Conservation (phyloP, 176 grass and related monocot genomes). For the Cymbopogon citratus region DNA sequence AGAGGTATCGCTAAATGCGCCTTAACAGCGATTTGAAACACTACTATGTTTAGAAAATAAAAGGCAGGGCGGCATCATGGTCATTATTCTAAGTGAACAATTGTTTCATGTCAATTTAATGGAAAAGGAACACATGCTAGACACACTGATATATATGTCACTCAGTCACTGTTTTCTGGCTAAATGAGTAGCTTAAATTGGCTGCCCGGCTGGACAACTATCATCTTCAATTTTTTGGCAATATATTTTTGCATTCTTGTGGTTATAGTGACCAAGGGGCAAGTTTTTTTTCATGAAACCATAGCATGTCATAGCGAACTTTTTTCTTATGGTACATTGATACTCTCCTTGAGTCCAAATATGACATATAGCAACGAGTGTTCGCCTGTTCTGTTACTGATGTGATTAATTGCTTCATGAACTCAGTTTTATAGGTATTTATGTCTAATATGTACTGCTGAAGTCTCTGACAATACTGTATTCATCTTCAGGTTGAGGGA, state of each 20-base stretch:
- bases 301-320: background rate
- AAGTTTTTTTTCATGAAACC: background rate
- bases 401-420: background rate
- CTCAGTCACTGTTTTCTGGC: background rate
- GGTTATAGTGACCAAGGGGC: background rate
- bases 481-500: slow-evolving; percentile 56
- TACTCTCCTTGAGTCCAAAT: background rate
- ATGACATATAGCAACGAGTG: background rate
- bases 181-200: background rate
- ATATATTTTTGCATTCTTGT: background rate
- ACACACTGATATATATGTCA: background rate
- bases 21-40: no score
- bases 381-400: background rate
- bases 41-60: background rate
- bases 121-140: background rate
- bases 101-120: background rate
- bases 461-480: background rate
- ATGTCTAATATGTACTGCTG: background rate
- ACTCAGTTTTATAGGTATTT: background rate
- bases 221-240: background rate
- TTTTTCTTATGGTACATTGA: background rate
- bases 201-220: background rate
- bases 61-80: background rate
- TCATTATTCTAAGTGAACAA: background rate
- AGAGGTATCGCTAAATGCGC: no score